phyloP scores from a whole-genome alignment of 2,329 filamentous ascomycete species.

The Fonsecaea nubica region DNA sequence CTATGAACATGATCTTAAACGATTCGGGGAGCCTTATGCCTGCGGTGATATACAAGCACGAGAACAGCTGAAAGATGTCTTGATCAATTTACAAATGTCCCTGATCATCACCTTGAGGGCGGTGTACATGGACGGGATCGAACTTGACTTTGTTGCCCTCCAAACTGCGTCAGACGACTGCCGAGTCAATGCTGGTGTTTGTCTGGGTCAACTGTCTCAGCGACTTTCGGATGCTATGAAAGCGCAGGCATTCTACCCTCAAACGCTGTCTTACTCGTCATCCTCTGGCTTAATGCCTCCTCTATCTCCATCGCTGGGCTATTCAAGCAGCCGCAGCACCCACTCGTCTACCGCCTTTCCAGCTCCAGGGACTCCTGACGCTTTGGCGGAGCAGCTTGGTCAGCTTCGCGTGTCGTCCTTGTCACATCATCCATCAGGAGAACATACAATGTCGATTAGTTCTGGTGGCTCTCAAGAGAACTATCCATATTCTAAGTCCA shows the following conservation, averaged over 20 bases:
- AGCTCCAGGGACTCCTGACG: constrained; percentile 25
- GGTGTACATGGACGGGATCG: constrained; percentile 43
- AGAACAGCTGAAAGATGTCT: constrained; percentile 50
- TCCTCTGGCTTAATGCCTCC: constrained; percentile 24
- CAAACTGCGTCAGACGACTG: constrained; percentile 47
- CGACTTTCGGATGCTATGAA: constrained; percentile 39
- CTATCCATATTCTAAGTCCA: constrained; percentile 12
- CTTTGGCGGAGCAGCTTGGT: constrained; percentile 25
- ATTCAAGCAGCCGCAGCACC: constrained; percentile 37
- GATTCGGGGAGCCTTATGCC: constrained; percentile 47
- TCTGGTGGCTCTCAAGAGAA: constrained; percentile 25
- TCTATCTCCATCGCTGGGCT: constrained; percentile 32
- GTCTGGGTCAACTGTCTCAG: constrained; percentile 47
- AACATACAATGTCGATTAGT: constrained; percentile 25
- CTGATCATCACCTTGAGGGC: constrained; percentile 46
- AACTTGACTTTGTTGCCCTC: constrained; percentile 44
- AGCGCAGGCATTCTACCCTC: constrained; percentile 31
- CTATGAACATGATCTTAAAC: constrained; percentile 46
- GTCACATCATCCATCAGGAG: constrained; percentile 9
- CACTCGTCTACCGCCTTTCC: constrained; percentile 31
- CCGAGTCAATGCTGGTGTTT: constrained; percentile 46
- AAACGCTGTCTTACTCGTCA: constrained; percentile 19
- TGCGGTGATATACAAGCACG: constrained; percentile 47
- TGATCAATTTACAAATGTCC: constrained; percentile 47
- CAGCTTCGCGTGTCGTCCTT: constrained; percentile 24